Percentiles rank a stretch among this genome's conserved stretches.
Evolutionary conservation across 2,329 filamentous ascomycete species (phyloP).

Genomic region (Botrytis fabae): DNA sequence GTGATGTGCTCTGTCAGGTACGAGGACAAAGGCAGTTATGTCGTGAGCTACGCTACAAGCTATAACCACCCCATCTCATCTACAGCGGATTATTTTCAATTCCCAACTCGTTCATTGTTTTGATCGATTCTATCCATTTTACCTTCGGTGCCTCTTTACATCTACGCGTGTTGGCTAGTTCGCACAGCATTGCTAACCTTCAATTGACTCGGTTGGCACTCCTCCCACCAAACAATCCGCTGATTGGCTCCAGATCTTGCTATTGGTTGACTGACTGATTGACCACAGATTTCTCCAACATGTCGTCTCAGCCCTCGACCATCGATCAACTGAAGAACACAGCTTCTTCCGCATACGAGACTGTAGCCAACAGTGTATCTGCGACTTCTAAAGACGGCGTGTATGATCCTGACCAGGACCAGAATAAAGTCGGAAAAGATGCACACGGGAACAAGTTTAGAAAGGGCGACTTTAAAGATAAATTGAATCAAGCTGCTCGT

Average conservation of each 20-base stretch:
- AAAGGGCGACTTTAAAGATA: conserved; percentile 34
- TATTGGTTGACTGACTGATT: background rate
- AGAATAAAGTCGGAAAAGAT: conserved; percentile 29
- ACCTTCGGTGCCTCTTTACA: background rate
- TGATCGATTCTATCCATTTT: background rate
- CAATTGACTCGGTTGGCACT: background rate
- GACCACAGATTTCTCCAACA: conserved; percentile 18
- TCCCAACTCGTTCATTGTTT: background rate
- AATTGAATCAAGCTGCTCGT: conserved; percentile 34
- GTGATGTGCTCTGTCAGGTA: background rate
- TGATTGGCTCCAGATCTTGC: background rate
- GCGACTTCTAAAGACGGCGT: conserved; percentile 13
- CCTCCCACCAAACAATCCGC: background rate
- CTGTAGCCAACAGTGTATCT: conserved; percentile 23
- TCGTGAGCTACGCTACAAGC: background rate
- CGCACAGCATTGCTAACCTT: background rate
- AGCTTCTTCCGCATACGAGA: conserved; percentile 26
- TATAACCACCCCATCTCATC: background rate
- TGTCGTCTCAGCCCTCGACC: conserved; percentile 34
- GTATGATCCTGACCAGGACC: conserved; percentile 28
- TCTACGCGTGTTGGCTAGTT: background rate
- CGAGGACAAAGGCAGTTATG: background rate
- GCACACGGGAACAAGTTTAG: conserved; percentile 29
- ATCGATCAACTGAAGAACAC: conserved; percentile 31
- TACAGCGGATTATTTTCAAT: background rate